Evolutionary conservation across 2,329 filamentous ascomycete species (phyloP).

Genomic region (Aspergillus intermedius): DNA sequence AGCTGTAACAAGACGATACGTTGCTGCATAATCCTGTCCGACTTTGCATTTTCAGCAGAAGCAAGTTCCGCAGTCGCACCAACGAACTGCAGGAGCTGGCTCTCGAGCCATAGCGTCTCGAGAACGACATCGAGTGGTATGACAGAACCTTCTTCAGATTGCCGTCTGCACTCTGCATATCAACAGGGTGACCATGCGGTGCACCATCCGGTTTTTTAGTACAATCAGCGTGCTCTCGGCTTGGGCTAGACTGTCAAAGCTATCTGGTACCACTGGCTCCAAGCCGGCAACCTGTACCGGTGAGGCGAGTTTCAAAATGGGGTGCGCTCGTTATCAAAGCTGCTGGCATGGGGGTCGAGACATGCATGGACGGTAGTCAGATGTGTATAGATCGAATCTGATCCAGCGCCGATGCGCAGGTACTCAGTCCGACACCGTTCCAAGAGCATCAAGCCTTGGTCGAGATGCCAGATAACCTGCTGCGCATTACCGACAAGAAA

Average conservation of each 20-base stretch:
- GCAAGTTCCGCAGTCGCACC: neutral
- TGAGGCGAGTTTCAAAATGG: conserved; percentile 10
- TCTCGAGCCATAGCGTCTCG: conserved; percentile 8
- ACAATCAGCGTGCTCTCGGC: conserved; percentile 11
- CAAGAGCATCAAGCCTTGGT: conserved; percentile 17
- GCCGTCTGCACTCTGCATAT: conserved; percentile 7
- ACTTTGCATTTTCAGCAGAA: neutral
- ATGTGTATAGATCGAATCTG: conserved; percentile 10
- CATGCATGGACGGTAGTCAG: conserved; percentile 10
- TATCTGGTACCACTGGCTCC: conserved; percentile 1
- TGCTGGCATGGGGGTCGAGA: conserved; percentile 18
- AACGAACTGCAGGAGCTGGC: conserved; percentile 5
- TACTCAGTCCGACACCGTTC: conserved; percentile 6
- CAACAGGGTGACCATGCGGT: conserved; percentile 12
- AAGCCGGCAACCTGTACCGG: neutral
- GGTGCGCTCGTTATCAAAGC: conserved; percentile 8
- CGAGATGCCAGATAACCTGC: conserved; percentile 19
- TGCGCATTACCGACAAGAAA: conserved; percentile 15
- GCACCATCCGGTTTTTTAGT: conserved; percentile 17
- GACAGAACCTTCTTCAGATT: neutral
- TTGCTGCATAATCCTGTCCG: neutral
- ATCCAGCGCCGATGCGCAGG: neutral
- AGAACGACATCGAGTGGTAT: conserved; percentile 4
- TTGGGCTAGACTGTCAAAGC: conserved; percentile 4
- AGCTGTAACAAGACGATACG: conserved; percentile 6